phyloP scores from a whole-genome alignment of 768 basidiomycete species.

The Russula brevipes region DNA sequence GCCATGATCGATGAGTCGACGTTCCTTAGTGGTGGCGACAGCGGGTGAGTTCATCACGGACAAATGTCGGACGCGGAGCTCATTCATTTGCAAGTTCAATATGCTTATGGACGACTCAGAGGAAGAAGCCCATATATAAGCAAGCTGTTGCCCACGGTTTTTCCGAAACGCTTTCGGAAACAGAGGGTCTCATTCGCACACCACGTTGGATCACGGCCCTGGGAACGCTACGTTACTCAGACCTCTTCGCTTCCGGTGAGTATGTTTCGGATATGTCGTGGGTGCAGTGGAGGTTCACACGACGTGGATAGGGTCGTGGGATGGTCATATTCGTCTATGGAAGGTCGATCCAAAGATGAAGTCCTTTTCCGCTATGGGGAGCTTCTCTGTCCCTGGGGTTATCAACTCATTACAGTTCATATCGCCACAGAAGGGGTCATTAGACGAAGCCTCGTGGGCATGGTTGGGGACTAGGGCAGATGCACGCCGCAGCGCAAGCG shows the following conservation, averaged over 20 bases:
- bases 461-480: slow-evolving; percentile 27
- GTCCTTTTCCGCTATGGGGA: slow-evolving; percentile 65
- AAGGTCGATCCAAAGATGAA: slow-evolving; percentile 74
- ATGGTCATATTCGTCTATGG: slow-evolving; percentile 87
- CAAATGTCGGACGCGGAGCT: not conserved
- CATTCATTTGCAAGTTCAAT: slow-evolving; percentile 56
- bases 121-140: slow-evolving; percentile 93
- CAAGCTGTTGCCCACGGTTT: slow-evolving; percentile 85
- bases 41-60: slow-evolving; percentile 60
- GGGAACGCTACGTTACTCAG: slow-evolving; percentile 78
- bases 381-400: slow-evolving; percentile 65
- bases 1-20: slow-evolving; percentile 94
- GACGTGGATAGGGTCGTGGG: slow-evolving; percentile 75
- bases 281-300: not conserved
- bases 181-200: slow-evolving; percentile 67
- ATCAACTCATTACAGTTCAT: slow-evolving; percentile 88
- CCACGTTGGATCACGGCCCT: slow-evolving; percentile 92
- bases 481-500: slow-evolving; percentile 30
- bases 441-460: slow-evolving; percentile 43
- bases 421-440: slow-evolving; percentile 40
- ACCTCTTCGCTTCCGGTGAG: slow-evolving; percentile 85
- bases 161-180: slow-evolving; percentile 61
- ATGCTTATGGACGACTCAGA: slow-evolving; percentile 83
- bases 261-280: slow-evolving; percentile 6
- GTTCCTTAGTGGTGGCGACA: slow-evolving; percentile 92